Conservation (phyloP, 805 yeast genomes). For the Saccharomycopsis selenospora region DNA sequence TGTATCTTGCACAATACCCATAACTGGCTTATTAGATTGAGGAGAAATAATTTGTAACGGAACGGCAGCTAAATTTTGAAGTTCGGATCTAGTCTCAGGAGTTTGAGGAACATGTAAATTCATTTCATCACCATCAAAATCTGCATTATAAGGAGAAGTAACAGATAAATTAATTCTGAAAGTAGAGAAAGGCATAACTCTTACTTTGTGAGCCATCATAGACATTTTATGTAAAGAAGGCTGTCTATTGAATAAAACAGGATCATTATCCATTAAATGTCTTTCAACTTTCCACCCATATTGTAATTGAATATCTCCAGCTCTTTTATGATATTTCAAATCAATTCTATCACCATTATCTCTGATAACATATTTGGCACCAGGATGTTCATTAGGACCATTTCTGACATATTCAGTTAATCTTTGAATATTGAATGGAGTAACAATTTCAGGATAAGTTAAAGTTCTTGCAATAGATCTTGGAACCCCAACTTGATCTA, state of each 20-base stretch:
- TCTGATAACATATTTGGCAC: conserved; percentile 97
- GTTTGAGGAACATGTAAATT: conserved; percentile 98
- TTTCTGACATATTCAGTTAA: conserved; percentile 90
- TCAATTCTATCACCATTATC: conserved; percentile 99
- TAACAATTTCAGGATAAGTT: conserved; percentile 94
- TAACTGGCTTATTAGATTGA: conserved; percentile 96
- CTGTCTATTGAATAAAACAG: conserved; percentile 97
- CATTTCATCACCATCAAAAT: conserved; percentile 99
- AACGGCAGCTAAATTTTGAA: conserved; percentile 91
- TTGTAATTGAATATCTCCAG: conserved; percentile 95
- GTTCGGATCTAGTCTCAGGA: conserved; percentile 94
- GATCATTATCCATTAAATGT: conserved; percentile 95
- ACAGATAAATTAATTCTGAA: conserved; percentile 94
- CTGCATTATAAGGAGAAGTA: conserved; percentile 99
- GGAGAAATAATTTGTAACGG: conserved; percentile 98
- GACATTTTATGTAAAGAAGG: conserved; percentile 99
- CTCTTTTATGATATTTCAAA: conserved; percentile 91
- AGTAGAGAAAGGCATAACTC: conserved; percentile 97
- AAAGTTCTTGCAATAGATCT: conserved; percentile 91
- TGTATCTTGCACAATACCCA: conserved; percentile 99
- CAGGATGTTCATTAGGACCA: conserved; percentile 99
- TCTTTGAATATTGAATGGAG: conserved; percentile 93
- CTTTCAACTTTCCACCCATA: conserved; percentile 99
- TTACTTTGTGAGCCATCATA: conserved; percentile 99
- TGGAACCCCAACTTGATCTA: conserved; percentile 99